phyloP scores from a whole-genome alignment of 768 basidiomycete species.

The Rhizopogon sp. region DNA sequence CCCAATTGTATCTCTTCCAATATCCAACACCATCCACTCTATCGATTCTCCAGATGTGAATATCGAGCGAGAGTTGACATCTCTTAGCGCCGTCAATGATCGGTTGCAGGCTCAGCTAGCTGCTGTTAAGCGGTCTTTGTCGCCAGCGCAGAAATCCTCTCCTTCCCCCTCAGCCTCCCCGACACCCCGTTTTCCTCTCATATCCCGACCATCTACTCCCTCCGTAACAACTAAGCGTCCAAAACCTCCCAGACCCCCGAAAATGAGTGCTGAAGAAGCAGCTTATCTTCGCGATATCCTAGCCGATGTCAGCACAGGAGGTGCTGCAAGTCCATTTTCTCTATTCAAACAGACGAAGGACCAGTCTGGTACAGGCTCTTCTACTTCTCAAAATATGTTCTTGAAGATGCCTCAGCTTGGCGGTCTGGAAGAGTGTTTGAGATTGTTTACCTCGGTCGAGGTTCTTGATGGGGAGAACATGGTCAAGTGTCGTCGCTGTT shows the following conservation, averaged over 20 bases:
- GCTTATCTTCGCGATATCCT: slow-evolving; percentile 67
- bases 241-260: slow-evolving; percentile 45
- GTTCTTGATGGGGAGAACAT: slow-evolving; percentile 90
- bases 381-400: slow-evolving; percentile 20
- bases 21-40: slow-evolving; percentile 5
- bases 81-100: slow-evolving; percentile 23
- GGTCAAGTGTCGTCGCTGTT: slow-evolving; percentile 90
- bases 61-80: slow-evolving; percentile 14
- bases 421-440: slow-evolving; percentile 73
- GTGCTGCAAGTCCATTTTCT: slow-evolving; percentile 40
- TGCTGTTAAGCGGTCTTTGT: slow-evolving; percentile 21
- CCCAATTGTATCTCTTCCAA: slow-evolving; percentile 8
- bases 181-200: slow-evolving; percentile 15
- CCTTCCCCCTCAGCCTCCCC: slow-evolving; percentile 16
- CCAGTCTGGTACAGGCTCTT: slow-evolving; percentile 10
- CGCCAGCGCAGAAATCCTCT: slow-evolving; percentile 13
- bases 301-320: slow-evolving; percentile 51
- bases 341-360: slow-evolving; percentile 40
- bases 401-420: slow-evolving; percentile 33
- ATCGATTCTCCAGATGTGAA: slow-evolving; percentile 1
- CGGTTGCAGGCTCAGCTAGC: slow-evolving; percentile 18
- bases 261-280: slow-evolving; percentile 50
- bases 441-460: slow-evolving; percentile 91
- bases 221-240: slow-evolving; percentile 28
- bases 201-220: slow-evolving; percentile 25